A percentile compares a stretch with the other conserved stretches of the same genome.
Evolutionary conservation across 306 rosid genomes (phyloP).

Genomic region (Adenanthera pavonina): DNA sequence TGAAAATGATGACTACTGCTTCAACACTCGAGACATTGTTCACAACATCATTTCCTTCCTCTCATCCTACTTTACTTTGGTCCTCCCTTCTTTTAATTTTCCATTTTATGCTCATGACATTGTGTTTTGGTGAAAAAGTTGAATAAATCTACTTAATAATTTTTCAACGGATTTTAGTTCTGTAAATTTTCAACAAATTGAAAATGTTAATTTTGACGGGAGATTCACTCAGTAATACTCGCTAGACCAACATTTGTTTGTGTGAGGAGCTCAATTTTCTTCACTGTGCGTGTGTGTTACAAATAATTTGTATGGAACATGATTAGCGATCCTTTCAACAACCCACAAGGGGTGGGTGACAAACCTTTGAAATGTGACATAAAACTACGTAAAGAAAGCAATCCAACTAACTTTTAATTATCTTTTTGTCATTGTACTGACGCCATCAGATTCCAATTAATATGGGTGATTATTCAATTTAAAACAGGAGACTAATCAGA

Average conservation of each 20-base stretch:
- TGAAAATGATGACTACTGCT: slow-evolving; percentile 10
- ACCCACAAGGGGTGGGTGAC: slow-evolving; percentile 12
- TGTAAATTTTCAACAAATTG: background rate
- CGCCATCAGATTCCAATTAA: background rate
- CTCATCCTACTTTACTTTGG: background rate
- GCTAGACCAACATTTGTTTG: background rate
- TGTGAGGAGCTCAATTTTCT: background rate
- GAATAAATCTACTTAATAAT: too few relatives aligned
- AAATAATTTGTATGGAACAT: background rate
- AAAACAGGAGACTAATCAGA: background rate
- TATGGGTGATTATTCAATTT: background rate
- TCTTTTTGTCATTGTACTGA: background rate
- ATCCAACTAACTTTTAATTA: background rate
- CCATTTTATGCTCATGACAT: background rate
- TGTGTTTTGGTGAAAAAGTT: background rate
- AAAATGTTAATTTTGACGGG: background rate
- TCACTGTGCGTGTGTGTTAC: background rate
- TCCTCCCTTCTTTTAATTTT: background rate
- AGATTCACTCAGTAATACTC: background rate
- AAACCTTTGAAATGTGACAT: slow-evolving; percentile 6
- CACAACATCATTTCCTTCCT: slow-evolving; percentile 20
- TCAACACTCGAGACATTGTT: background rate
- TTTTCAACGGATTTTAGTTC: background rate
- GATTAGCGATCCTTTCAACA: background rate
- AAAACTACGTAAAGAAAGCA: slow-evolving; percentile 10